Conservation (phyloP, 306 rosid species). For the Pachyrhizus erosus region DNA sequence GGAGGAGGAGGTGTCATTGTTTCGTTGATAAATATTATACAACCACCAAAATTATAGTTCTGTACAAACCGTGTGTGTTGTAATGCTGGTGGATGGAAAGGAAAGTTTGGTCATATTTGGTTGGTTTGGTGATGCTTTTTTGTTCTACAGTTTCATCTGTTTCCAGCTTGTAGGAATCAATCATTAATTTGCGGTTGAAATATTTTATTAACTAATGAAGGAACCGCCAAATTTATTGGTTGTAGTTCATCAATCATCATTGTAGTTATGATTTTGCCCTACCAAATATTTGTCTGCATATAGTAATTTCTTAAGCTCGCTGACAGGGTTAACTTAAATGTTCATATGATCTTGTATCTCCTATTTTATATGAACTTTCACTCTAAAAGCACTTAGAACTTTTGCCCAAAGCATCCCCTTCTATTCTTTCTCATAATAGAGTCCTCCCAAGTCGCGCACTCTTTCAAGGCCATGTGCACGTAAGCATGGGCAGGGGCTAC, state of each 20-base stretch:
- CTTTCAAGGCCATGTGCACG: constrained; percentile 55
- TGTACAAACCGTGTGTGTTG: constrained; percentile 46
- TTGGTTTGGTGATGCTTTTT: constrained; percentile 53
- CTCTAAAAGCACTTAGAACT: neutral
- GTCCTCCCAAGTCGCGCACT: constrained; percentile 9
- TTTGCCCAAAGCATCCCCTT: constrained; percentile 5
- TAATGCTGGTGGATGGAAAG: constrained; percentile 54
- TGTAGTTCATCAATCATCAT: constrained; percentile 44
- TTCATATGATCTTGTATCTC: neutral
- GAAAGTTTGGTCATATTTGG: constrained; percentile 56
- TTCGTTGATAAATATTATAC: constrained; percentile 42
- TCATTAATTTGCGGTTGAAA: constrained; percentile 44
- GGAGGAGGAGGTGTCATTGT: constrained; percentile 36
- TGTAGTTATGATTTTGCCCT: constrained; percentile 36
- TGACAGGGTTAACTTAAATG: neutral
- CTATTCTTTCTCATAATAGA: constrained; percentile 21
- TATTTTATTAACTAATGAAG: constrained; percentile 40
- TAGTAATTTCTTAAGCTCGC: neutral
- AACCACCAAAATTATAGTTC: constrained; percentile 46
- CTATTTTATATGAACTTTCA: neutral
- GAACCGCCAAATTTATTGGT: constrained; percentile 36
- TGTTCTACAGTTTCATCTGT: constrained; percentile 24
- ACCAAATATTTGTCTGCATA: constrained; percentile 41
- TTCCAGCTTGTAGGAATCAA: constrained; percentile 52
- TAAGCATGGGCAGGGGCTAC: constrained; percentile 56